Conservation (phyloP, 2,329 filamentous ascomycete genomes). For the Phaeosphaeriaceae sp. region DNA sequence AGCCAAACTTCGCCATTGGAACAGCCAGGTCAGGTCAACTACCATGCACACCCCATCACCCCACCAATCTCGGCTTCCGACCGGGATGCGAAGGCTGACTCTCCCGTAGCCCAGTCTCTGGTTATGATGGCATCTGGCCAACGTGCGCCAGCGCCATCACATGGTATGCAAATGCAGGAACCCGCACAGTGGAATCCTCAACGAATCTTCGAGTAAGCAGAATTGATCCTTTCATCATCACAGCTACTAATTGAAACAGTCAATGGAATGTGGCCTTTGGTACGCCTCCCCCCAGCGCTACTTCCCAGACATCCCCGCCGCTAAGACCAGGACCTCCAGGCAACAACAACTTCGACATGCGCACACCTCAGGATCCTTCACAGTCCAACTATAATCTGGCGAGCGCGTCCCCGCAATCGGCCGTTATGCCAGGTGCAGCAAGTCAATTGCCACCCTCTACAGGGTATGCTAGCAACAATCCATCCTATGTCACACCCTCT, state of each 20-base stretch:
- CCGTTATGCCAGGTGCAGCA: conserved; percentile 34
- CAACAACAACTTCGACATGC: conserved; percentile 46
- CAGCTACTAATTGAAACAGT: conserved; percentile 56
- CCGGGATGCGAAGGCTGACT: conserved; percentile 79
- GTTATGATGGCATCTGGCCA: conserved; percentile 71
- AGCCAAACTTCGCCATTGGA: conserved; percentile 58
- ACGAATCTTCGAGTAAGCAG: conserved; percentile 85
- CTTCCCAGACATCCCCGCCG: conserved; percentile 54
- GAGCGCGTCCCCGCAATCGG: conserved; percentile 45
- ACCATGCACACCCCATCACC: conserved; percentile 73
- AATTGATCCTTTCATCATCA: neutral
- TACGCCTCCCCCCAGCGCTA: conserved; percentile 59
- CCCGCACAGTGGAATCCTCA: conserved; percentile 81
- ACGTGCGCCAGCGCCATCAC: conserved; percentile 57
- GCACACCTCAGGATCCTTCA: conserved; percentile 43
- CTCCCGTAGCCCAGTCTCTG: conserved; percentile 74
- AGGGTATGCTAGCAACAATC: conserved; percentile 38
- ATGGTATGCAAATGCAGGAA: conserved; percentile 67
- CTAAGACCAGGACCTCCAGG: conserved; percentile 52
- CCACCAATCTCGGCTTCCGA: conserved; percentile 78
- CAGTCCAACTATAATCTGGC: conserved; percentile 44
- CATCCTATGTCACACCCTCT: conserved; percentile 54
- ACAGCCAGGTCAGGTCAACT: conserved; percentile 68
- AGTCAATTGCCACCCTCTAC: conserved; percentile 44
- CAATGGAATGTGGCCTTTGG: conserved; percentile 97